phyloP scores from a whole-genome alignment of 2,329 filamentous ascomycete genomes.

The Coniochaeta sp. region DNA sequence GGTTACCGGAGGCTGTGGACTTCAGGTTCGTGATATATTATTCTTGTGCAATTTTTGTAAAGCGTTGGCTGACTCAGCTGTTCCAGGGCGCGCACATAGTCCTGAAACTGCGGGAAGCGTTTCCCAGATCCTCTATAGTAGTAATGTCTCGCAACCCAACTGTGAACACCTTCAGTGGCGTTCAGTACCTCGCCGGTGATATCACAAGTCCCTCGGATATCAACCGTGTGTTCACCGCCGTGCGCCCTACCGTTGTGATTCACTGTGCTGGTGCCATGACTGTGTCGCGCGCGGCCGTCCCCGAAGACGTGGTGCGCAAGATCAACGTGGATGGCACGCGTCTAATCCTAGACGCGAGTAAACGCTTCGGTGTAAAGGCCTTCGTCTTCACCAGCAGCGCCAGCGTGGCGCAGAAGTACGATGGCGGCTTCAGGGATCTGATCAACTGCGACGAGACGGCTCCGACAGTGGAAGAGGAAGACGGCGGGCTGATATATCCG shows the following conservation, averaged over 20 bases:
- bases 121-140: constrained; percentile 26
- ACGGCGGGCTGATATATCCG: constrained; percentile 24
- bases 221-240: constrained; percentile 37
- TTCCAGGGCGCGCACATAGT: constrained; percentile 43
- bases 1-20: constrained; percentile 48
- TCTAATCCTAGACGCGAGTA: constrained; percentile 47
- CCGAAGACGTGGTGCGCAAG: constrained; percentile 39
- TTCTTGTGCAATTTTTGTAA: background rate
- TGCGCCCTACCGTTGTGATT: constrained; percentile 52
- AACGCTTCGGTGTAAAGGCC: constrained; percentile 36
- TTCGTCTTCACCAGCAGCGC: constrained; percentile 59
- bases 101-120: constrained; percentile 32
- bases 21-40: constrained; percentile 14
- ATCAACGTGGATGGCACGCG: constrained; percentile 58
- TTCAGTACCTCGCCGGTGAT: constrained; percentile 43
- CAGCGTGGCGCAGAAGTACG: constrained; percentile 49
- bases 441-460: constrained; percentile 52
- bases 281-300: constrained; percentile 3
- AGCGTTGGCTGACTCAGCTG: background rate
- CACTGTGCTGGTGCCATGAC: constrained; percentile 44
- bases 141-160: constrained; percentile 39
- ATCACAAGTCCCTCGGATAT: constrained; percentile 38
- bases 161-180: constrained; percentile 36
- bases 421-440: constrained; percentile 43
- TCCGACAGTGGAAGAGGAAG: constrained; percentile 27